Percentiles rank a stretch among this genome's conserved stretches.
phyloP scores from a whole-genome alignment of 2,329 filamentous ascomycete genomes.

The Aspergillus aculeatinus region DNA sequence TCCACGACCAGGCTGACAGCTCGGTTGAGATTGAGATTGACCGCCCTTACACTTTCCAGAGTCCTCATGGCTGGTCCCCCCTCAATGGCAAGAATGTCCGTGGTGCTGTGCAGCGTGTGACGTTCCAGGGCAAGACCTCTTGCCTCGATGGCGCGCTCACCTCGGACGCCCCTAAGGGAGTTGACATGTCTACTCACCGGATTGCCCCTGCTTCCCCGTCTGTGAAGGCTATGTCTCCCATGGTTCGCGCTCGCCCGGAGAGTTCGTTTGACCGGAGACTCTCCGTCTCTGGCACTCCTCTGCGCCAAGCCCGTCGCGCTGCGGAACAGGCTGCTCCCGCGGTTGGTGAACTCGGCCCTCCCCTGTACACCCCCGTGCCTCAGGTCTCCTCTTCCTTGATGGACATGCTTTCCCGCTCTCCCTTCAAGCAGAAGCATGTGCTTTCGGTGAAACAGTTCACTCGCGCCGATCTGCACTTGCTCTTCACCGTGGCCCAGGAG shows the following conservation, averaged over 20 bases:
- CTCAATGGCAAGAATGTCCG: conserved; percentile 68
- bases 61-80: conserved; percentile 63
- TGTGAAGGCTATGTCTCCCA: conserved; percentile 51
- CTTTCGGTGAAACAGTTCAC: conserved; percentile 89
- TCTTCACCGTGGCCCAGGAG: conserved; percentile 96
- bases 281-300: conserved; percentile 40
- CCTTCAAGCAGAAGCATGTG: conserved; percentile 87
- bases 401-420: conserved; percentile 72
- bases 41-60: conserved; percentile 62
- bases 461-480: conserved; percentile 80
- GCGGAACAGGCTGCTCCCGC: conserved; percentile 30
- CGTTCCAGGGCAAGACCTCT: conserved; percentile 70
- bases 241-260: conserved; percentile 38
- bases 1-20: conserved; percentile 74
- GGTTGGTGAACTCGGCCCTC: conserved; percentile 39
- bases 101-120: conserved; percentile 71
- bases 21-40: conserved; percentile 75
- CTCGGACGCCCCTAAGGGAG: conserved; percentile 59
- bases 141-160: conserved; percentile 70
- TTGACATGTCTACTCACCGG: conserved; percentile 72
- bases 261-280: conserved; percentile 38
- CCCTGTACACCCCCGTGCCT: conserved; percentile 49
- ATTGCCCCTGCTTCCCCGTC: conserved; percentile 55
- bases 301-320: conserved; percentile 28
- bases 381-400: conserved; percentile 60